Percentiles rank a stretch among this genome's conserved stretches.
phyloP scores from a whole-genome alignment of 768 basidiomycete species.

The Rossbeevera mucosa region DNA sequence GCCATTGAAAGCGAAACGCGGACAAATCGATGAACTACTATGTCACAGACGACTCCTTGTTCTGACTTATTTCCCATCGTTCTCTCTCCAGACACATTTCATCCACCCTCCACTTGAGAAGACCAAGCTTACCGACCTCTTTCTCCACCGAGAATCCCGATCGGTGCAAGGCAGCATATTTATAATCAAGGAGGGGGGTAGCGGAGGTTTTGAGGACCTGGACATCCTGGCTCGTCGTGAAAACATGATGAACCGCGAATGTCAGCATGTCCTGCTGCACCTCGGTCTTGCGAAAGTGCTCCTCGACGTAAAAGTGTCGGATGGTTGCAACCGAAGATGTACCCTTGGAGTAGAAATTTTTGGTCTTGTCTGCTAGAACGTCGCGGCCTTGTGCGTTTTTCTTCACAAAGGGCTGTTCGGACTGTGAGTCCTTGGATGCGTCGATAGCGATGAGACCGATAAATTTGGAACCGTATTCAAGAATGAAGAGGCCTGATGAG shows the following conservation, averaged over 20 bases:
- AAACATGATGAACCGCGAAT: constrained; percentile 57
- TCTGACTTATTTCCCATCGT: constrained; percentile 39
- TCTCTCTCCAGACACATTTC: constrained; percentile 40
- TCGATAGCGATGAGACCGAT: constrained; percentile 72
- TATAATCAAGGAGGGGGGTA: constrained; percentile 51
- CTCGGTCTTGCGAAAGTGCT: constrained; percentile 49
- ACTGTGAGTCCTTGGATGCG: constrained; percentile 43
- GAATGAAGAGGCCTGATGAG: constrained; percentile 66
- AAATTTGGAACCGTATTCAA: constrained; percentile 54
- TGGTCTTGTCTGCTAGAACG: constrained; percentile 10
- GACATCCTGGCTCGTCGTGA: constrained; percentile 40
- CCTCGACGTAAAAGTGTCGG: constrained; percentile 73
- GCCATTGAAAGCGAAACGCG: constrained; percentile 18
- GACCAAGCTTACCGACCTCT: constrained; percentile 43
- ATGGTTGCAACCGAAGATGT: constrained; percentile 55
- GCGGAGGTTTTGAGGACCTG: constrained; percentile 43
- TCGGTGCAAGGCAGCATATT: constrained; percentile 39
- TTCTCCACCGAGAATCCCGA: constrained; percentile 48
- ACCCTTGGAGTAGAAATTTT: constrained; percentile 24
- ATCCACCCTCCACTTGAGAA: constrained; percentile 54
- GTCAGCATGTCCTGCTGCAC: constrained; percentile 64
- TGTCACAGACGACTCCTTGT: constrained; percentile 10
- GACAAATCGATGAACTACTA: not conserved
- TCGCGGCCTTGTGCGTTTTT: constrained; percentile 15
- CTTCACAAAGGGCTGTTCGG: constrained; percentile 26